phyloP scores from a whole-genome alignment of 225 moss, liverwort and hornwort species.

The Takakia lepidozioides region DNA sequence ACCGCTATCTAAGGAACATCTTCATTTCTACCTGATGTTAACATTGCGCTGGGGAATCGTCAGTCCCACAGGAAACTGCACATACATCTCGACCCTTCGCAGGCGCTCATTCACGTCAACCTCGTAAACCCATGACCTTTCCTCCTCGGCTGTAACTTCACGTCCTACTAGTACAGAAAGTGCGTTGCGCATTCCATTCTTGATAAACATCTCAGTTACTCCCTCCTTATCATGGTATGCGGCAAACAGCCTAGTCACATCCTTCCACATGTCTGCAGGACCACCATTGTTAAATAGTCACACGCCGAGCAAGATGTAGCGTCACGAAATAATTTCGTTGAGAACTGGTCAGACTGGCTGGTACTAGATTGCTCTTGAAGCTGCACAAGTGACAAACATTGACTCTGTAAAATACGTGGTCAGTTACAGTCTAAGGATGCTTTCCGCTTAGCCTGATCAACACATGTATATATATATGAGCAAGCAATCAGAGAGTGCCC shows the following conservation, averaged over 20 bases:
- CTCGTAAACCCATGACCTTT: conserved; percentile 54
- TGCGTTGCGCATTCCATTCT: conserved; percentile 82
- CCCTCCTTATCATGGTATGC: conserved; percentile 72
- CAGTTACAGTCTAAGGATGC: too few relatives aligned
- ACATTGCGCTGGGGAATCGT: conserved; percentile 23
- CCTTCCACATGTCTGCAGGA: conserved; percentile 82
- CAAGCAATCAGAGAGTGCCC: too few relatives aligned
- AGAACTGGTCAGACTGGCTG: too few relatives aligned
- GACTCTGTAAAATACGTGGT: too few relatives aligned
- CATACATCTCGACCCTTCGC: conserved; percentile 71
- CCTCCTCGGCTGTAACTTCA: conserved; percentile 21
- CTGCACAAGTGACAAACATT: too few relatives aligned
- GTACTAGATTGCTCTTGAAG: too few relatives aligned
- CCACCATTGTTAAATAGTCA: too few relatives aligned
- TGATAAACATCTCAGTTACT: conserved; percentile 72
- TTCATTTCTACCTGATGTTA: conserved; percentile 28
- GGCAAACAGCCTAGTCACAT: conserved; percentile 33
- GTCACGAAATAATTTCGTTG: too few relatives aligned
- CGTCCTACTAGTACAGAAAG: conserved; percentile 45
- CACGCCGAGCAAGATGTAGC: too few relatives aligned
- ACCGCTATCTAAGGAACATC: too few relatives aligned
- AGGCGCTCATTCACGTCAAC: conserved; percentile 50
- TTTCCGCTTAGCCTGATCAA: too few relatives aligned
- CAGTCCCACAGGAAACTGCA: conserved; percentile 45
- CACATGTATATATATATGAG: too few relatives aligned